Conservation (phyloP, 768 basidiomycete genomes). For the Podaxis sp. region DNA sequence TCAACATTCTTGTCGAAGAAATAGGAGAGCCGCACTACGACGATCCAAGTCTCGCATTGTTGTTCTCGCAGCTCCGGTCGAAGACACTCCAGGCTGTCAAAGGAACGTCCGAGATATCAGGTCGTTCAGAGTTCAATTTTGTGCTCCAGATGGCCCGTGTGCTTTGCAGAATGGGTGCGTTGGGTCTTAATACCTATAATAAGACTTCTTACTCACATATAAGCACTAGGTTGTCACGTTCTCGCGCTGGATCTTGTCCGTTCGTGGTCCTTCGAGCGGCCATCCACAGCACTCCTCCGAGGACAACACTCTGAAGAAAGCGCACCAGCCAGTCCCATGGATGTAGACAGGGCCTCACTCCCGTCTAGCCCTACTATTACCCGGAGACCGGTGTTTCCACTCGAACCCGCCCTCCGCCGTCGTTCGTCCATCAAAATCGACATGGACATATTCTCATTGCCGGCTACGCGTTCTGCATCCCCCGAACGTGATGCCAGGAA, state of each 20-base stretch:
- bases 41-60: constrained; percentile 87
- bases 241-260: constrained; percentile 89
- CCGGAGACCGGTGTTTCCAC: constrained; percentile 46
- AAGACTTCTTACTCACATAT: background rate
- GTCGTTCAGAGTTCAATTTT: constrained; percentile 89
- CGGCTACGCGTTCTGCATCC: constrained; percentile 56
- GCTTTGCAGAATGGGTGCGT: constrained; percentile 91
- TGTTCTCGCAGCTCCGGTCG: constrained; percentile 87
- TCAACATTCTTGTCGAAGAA: constrained; percentile 54
- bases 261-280: constrained; percentile 90
- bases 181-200: background rate
- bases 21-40: constrained; percentile 90
- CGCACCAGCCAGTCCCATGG: constrained; percentile 4
- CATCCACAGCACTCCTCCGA: constrained; percentile 42
- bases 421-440: constrained; percentile 84
- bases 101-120: constrained; percentile 89
- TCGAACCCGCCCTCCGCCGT: constrained; percentile 56
- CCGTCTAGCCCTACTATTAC: constrained; percentile 32
- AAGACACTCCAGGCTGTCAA: constrained; percentile 93
- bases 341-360: constrained; percentile 15
- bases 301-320: background rate
- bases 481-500: constrained; percentile 30
- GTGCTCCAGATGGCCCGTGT: constrained; percentile 93
- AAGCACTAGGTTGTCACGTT: constrained; percentile 77
- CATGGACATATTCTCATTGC: constrained; percentile 72